Evolutionary conservation across 2,329 filamentous ascomycete genomes (phyloP), one percentile per base, ranked within the genome.

Genomic region (Fusarium siculi): DNA sequence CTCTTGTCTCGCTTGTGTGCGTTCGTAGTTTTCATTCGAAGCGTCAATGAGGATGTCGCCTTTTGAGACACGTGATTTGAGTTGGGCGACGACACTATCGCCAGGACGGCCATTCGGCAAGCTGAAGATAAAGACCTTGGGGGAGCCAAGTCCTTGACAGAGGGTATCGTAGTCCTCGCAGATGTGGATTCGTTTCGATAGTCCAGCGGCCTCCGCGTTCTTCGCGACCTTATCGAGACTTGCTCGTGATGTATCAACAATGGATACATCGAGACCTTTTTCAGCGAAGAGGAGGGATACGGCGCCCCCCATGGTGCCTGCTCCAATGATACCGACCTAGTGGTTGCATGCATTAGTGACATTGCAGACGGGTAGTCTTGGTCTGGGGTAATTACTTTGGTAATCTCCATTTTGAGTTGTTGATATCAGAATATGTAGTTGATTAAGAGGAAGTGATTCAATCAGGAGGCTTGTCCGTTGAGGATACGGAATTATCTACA

Each of bases 1-100:
- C 36, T 84, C 83, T 75, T 93, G 91, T 43, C 91, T 83, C 16
- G 89, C 80, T 77, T 93, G 89, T 0, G 91, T 93, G 52, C 88
- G 89, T 40, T 85, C 81, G 80, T 89, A 93, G 77, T 92, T 85
- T 80, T 93, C 91, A 75, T 93, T 93, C 1, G 89, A 89, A 15
- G 89, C 90, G 76, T 93, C 91, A 37, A 93, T 85, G 61, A 93
- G 89, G 57, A 93, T 89, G 77, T 93, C 91, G 19, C 88, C 89
- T 49, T 83, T 83, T 23, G 86, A 84, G 7, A 93, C 81, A 68
- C 88, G 90, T 16, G 42, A 32, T 10, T 64, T 52, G 40, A 69
- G 66, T 39, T 66, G 55, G 1, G 53, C 28, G 5, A 72, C 59
- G 15, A 68, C 63, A 18, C 46, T 55, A 12, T 72, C 68, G 4